phyloP scores from a whole-genome alignment of 2,329 filamentous ascomycete species.

The Ophiobolus disseminans region DNA sequence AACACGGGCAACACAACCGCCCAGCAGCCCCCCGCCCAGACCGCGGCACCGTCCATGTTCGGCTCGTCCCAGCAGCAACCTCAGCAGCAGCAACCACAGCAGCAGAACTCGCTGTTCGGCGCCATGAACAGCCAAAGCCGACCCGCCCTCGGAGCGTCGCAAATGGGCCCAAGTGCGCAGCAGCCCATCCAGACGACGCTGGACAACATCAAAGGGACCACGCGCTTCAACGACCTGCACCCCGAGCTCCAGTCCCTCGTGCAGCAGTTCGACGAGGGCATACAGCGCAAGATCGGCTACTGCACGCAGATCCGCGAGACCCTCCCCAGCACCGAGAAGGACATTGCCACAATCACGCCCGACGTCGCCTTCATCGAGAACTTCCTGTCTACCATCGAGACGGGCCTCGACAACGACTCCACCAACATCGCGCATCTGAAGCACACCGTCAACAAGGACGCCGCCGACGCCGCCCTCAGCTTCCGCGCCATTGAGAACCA shows the following conservation, averaged over 20 bases:
- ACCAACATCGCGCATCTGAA: constrained; percentile 65
- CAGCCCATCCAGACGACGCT: constrained; percentile 41
- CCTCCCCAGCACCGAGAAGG: constrained; percentile 67
- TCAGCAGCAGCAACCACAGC: constrained; percentile 36
- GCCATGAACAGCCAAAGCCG: constrained; percentile 40
- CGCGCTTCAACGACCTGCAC: constrained; percentile 88
- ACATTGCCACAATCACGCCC: constrained; percentile 68
- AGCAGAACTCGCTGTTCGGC: constrained; percentile 43
- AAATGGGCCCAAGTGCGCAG: constrained; percentile 36
- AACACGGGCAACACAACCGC: constrained; percentile 35
- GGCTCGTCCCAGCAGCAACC: constrained; percentile 35
- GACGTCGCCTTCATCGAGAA: constrained; percentile 70
- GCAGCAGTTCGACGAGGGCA: constrained; percentile 77
- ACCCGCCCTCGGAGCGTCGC: constrained; percentile 28
- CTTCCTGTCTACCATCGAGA: constrained; percentile 68
- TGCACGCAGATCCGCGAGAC: constrained; percentile 76
- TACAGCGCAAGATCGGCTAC: constrained; percentile 78
- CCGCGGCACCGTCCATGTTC: constrained; percentile 42
- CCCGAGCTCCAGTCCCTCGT: constrained; percentile 82
- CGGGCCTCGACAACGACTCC: constrained; percentile 68
- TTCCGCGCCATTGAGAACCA: constrained; percentile 79
- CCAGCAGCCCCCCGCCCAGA: constrained; percentile 42
- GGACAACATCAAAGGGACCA: constrained; percentile 80
- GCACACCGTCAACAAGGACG: constrained; percentile 68
- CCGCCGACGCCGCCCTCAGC: constrained; percentile 72